Evolutionary conservation across 257 asterid genomes (phyloP).

Genomic region (Cruciata laevipes): DNA sequence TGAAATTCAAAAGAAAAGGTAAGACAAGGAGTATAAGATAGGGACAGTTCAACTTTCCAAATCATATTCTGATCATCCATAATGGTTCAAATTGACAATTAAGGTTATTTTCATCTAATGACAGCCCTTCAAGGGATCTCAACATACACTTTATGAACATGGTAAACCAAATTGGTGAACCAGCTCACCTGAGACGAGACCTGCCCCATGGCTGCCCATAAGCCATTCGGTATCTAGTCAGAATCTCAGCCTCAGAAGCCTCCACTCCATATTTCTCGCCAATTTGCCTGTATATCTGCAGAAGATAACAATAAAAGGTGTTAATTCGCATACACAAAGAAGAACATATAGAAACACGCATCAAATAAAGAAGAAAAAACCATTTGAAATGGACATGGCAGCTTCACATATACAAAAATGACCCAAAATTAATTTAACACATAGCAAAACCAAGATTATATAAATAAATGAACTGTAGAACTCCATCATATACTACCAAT

Average conservation of each 20-base stretch:
- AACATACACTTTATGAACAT: background rate
- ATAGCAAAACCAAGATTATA: background rate
- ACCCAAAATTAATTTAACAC: background rate
- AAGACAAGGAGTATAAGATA: background rate
- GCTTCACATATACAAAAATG: background rate
- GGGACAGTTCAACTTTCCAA: background rate
- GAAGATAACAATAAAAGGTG: background rate
- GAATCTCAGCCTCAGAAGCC: slow-evolving; percentile 78
- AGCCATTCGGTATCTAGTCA: slow-evolving; percentile 80
- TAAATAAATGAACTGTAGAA: background rate
- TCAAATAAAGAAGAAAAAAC: background rate
- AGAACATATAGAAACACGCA: background rate
- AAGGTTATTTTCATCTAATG: background rate
- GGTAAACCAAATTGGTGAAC: slow-evolving; percentile 7
- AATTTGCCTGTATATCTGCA: slow-evolving; percentile 76
- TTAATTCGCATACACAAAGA: background rate
- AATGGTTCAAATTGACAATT: background rate
- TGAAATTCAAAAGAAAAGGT: background rate
- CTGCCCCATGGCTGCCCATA: slow-evolving; percentile 95
- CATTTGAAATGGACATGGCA: background rate
- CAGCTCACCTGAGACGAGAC: slow-evolving; percentile 83
- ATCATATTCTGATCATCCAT: background rate
- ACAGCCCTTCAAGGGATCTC: background rate
- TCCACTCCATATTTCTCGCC: slow-evolving; percentile 94
- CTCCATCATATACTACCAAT: background rate